Base-by-base conservation (phyloP, 352 stramenopile genomes). In the Phytopythium cucurbitacearum region DNA sequence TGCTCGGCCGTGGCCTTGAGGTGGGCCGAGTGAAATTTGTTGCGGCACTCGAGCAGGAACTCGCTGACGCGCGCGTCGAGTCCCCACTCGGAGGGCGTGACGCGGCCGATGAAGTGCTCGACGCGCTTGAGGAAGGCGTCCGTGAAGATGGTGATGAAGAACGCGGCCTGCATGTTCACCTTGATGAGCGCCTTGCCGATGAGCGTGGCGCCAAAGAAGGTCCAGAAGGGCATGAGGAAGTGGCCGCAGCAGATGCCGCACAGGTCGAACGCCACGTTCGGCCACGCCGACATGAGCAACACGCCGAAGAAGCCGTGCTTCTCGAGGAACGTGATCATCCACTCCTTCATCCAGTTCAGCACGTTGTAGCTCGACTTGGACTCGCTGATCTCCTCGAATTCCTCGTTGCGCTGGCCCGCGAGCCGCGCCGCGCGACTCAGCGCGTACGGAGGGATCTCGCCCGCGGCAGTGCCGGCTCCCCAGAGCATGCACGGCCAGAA, bases 141-240 rank as follows among this genome's bases (percentile, higher is more conserved):
- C 51, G 83, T 92, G 65, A 95, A 95, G 61, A 96, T 94, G 45
- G 87, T 94, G 68, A 96, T 94, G 73, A 94, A 95, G 65, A 95
- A 94, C 48, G 85, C 85, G 33, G 85, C 76, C 67, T 97, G 89
- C 57, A 95, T 66, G 59, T 93, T 95, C 40, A 95, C 89, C 65
- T 97, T 97, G 71, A 97, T 94, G 45, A 95, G 76, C 47, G 87
- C 86, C 71, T 97, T 98, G 59, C 93, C 93, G 34, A 98, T 94
- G 34, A 98, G 74, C 49, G 92, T 98, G 15, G 92, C 93, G 21
- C 85, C 81, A 61, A 98, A 98, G 64, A 98, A 98, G 7, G 91
- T 97, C 87, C 85, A 97, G 62, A 98, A 98, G 28, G 91, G 87
- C 82, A 98, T 96, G 51, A 96, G 71, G 56, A 97, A 96, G 65